Evolutionary conservation across 2,329 filamentous ascomycete genomes (phyloP).

Genomic region (Claviceps cyperi): DNA sequence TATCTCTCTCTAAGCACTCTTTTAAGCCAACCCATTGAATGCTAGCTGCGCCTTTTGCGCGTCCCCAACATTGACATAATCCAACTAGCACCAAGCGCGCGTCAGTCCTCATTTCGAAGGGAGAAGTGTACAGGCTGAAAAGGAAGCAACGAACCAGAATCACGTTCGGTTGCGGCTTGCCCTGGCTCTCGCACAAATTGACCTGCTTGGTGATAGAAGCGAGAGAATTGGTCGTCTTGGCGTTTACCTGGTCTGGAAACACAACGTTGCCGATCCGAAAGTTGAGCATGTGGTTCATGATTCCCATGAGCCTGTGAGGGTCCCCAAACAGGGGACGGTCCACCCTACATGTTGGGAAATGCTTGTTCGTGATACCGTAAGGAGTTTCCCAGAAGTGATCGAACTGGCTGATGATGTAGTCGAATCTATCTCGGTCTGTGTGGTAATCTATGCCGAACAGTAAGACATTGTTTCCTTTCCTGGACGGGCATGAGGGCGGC

Average conservation of each 20-base stretch:
- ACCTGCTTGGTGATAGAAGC: constrained; percentile 16
- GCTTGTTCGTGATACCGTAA: constrained; percentile 45
- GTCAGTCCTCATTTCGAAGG: constrained; percentile 8
- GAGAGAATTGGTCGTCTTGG: constrained; percentile 21
- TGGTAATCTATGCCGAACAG: constrained; percentile 39
- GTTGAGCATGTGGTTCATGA: constrained; percentile 27
- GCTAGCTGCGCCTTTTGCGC: constrained; percentile 22
- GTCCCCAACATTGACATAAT: constrained; percentile 27
- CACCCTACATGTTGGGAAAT: constrained; percentile 50
- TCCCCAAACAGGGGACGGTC: constrained; percentile 40
- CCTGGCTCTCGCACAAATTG: constrained; percentile 13
- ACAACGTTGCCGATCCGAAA: constrained; percentile 17
- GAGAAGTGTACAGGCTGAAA: not conserved
- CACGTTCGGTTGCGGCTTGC: constrained; percentile 15
- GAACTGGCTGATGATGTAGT: constrained; percentile 52
- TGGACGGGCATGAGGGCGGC: not conserved
- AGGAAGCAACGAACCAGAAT: constrained; percentile 16
- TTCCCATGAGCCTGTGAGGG: constrained; percentile 26
- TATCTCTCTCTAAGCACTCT: not conserved
- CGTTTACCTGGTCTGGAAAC: constrained; percentile 18
- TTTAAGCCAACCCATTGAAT: constrained; percentile 22
- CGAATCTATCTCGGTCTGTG: constrained; percentile 31
- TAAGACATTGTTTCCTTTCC: not conserved
- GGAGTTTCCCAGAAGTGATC: constrained; percentile 58
- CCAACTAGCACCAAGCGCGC: constrained; percentile 19